These are phyloP conservation scores for Herpetospermum pedunculosum DNA, from an alignment of 306 rosid genomes.

Conservation along the genomic window DNA sequence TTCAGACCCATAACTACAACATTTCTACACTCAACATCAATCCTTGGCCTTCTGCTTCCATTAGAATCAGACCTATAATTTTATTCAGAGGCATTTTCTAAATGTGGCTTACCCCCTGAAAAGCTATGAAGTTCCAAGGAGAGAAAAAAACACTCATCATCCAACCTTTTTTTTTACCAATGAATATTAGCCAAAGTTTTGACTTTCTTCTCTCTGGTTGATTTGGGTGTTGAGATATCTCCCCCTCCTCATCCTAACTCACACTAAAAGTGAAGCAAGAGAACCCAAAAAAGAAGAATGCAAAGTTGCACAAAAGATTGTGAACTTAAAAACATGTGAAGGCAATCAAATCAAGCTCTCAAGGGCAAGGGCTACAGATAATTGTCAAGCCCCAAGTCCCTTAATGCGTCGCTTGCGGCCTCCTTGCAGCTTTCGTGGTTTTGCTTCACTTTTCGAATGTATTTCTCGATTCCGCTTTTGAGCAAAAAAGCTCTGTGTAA, in stretches of 20 bases:
- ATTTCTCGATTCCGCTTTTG: constrained; percentile 58
- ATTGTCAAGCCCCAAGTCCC: constrained; percentile 78
- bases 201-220: not conserved
- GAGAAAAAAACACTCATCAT: not conserved
- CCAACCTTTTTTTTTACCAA: not conserved
- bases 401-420: constrained; percentile 80
- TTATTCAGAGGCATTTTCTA: not conserved
- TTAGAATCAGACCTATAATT: not conserved
- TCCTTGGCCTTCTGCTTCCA: not conserved
- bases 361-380: constrained; percentile 23
- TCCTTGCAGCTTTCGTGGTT: constrained; percentile 63
- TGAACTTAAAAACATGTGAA: not conserved
- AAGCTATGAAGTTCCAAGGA: not conserved
- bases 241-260: not conserved
- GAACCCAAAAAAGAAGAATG: not conserved
- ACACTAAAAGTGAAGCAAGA: not conserved
- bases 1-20: too few relatives aligned
- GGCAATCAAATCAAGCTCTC: not conserved
- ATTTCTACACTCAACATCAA: not conserved
- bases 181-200: not conserved
- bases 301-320: not conserved
- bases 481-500: constrained; percentile 57
- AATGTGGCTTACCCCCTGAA: not conserved
- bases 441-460: constrained; percentile 68
- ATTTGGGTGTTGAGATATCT: not conserved